phyloP scores from a whole-genome alignment of 73 alveolate species.

The Paramecium primaurelia region DNA sequence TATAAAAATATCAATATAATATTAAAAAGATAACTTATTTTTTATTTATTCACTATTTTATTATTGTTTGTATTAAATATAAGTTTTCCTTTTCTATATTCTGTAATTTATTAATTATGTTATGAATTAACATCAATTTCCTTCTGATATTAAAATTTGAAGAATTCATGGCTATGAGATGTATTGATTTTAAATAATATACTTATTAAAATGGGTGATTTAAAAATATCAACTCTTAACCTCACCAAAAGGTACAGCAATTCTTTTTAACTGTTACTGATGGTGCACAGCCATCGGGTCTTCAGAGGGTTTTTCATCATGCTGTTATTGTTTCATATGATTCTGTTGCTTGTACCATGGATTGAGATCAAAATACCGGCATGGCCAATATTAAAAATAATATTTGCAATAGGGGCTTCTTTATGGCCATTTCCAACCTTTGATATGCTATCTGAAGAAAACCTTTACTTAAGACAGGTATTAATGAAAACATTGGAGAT shows the following conservation, averaged over 20 bases:
- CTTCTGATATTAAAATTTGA: neutral
- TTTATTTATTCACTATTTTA: neutral
- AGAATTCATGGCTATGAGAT: neutral
- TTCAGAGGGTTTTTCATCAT: slow-evolving; percentile 35
- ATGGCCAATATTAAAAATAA: slow-evolving; percentile 8
- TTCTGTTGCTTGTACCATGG: neutral
- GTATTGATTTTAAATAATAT: neutral
- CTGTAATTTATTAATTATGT: neutral
- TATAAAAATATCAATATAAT: neutral
- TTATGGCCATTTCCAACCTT: slow-evolving; percentile 64
- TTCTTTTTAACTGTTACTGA: neutral
- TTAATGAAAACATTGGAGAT: slow-evolving; percentile 54
- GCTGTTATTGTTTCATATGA: neutral
- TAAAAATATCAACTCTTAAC: neutral
- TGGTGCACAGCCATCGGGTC: slow-evolving; percentile 41
- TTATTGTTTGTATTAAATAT: neutral
- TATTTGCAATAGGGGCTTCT: slow-evolving; percentile 26
- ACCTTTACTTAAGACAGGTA: slow-evolving; percentile 28
- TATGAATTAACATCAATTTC: neutral
- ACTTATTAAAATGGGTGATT: slow-evolving; percentile 22
- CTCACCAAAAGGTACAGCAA: neutral
- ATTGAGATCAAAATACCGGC: slow-evolving; percentile 25
- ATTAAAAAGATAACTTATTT: neutral
- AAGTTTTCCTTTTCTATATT: neutral
- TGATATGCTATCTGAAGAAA: slow-evolving; percentile 40